phyloP scores from a whole-genome alignment of 2,329 filamentous ascomycete genomes.

The Neonectria hederae region DNA sequence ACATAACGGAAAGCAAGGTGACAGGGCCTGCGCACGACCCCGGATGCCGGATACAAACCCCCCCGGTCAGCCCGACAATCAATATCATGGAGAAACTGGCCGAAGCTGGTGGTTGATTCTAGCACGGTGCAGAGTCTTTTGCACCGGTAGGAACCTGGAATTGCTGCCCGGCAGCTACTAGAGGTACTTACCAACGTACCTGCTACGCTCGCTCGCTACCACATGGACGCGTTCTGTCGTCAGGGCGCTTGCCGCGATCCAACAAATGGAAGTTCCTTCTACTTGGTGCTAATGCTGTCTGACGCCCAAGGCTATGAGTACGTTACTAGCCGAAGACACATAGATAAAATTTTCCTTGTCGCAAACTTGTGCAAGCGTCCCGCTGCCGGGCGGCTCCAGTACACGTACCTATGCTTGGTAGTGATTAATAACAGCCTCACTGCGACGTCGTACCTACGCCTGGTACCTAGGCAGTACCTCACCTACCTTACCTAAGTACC shows the following conservation, averaged over 20 bases:
- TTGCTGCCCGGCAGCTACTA: background rate
- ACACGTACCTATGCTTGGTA: no score
- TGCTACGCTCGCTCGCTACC: no score
- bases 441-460: background rate
- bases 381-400: background rate
- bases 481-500: no score
- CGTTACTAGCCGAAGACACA: background rate
- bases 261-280: background rate
- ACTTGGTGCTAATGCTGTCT: background rate
- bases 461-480: no score
- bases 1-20: no score
- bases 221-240: background rate
- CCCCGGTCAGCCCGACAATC: background rate
- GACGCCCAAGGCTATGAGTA: background rate
- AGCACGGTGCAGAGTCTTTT: slow-evolving; percentile 6
- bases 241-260: background rate
- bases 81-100: slow-evolving; percentile 13
- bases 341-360: background rate
- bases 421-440: background rate
- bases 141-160: no score
- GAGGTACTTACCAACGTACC: background rate
- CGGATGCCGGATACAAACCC: background rate
- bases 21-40: background rate
- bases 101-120: slow-evolving; percentile 25
- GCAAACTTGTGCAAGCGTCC: background rate